Evolutionary conservation across 208 protist genomes (phyloP), one percentile per base, ranked within the genome.

Genomic region (Trypanosomatidae sp.): DNA sequence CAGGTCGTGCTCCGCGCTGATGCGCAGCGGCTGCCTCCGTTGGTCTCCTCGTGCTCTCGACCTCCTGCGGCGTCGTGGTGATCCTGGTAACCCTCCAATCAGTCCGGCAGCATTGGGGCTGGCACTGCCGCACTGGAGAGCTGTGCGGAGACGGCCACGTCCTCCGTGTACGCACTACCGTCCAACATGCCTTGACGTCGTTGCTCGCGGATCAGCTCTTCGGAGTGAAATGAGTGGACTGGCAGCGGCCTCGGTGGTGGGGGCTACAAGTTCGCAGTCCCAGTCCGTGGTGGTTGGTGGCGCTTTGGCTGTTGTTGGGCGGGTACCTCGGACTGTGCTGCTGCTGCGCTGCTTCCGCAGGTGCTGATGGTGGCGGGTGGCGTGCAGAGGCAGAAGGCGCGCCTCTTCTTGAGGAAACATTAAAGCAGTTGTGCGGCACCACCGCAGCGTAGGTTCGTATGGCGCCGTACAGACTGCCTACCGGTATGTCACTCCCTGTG

Each of bases 391-490:
- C 36, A n/a, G 41, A 28, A 43, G 50, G 33, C 15, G 0, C 15
- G 8, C 17, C 30, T 36, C 25, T 30, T 30, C 44, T 0, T 17
- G 1, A 25, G 39, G n/a, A 53, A 19, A 36, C 58, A 2, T 17
- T 13, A 28, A 43, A 17, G 19, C 12, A 0, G 12, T 17, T 70
- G 33, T 44, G 75, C 53, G 75, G 75, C 62, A 74, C 58, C 62
- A 22, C 64, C 25, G 67, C 69, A 9, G 69, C 64, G 55, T 71
- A 75, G 30, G 71, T 76, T n/a, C 71, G 71, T 39, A 8, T 53
- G 6, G 66, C 71, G 28, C 69, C 76, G 66, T 81, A 76, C 8
- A 71, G 76, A 46, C 76, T 81, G 41, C 76, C 76, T 8, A 50
- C 39, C 17, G 76, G 76, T 10, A 59, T 43, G 47, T 0, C 44